These are phyloP conservation scores for Casaregolazyma lundiana DNA, from an alignment of 1,139 yeast species.

Conservation along the genomic window DNA sequence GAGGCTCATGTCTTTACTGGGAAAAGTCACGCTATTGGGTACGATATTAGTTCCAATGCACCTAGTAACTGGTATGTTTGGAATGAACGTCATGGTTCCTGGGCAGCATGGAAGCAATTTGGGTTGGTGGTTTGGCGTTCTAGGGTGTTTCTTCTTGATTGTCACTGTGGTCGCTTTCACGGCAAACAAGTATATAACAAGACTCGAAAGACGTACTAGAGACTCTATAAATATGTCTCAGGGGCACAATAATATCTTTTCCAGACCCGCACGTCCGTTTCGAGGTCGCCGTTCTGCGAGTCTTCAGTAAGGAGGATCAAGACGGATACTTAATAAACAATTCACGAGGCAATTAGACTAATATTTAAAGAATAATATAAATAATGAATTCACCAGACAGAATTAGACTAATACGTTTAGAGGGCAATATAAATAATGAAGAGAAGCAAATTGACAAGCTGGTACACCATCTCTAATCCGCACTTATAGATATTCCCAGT, in stretches of 20 bases:
- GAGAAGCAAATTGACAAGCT: too few species aligned
- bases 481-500: conserved; percentile 18
- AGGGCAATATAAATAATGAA: too few species aligned
- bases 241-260: too few species aligned
- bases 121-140: conserved; percentile 65
- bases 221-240: too few species aligned
- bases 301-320: too few species aligned
- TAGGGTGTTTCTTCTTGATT: conserved; percentile 35
- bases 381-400: too few species aligned
- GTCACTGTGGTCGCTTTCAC: conserved; percentile 22
- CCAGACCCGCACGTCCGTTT: too few species aligned
- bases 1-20: conserved; percentile 77
- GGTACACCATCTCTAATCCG: too few species aligned
- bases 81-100: conserved; percentile 92
- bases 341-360: too few species aligned
- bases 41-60: conserved; percentile 88
- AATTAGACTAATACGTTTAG: too few species aligned
- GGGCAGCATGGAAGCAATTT: conserved; percentile 36
- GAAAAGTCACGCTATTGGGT: conserved; percentile 86
- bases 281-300: too few species aligned
- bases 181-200: neutral
- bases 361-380: neutral
- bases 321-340: too few species aligned
- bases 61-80: conserved; percentile 85
- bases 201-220: neutral